Evolutionary conservation across 2,329 filamentous ascomycete species (phyloP).

Genomic region (Claviceps paspali): DNA sequence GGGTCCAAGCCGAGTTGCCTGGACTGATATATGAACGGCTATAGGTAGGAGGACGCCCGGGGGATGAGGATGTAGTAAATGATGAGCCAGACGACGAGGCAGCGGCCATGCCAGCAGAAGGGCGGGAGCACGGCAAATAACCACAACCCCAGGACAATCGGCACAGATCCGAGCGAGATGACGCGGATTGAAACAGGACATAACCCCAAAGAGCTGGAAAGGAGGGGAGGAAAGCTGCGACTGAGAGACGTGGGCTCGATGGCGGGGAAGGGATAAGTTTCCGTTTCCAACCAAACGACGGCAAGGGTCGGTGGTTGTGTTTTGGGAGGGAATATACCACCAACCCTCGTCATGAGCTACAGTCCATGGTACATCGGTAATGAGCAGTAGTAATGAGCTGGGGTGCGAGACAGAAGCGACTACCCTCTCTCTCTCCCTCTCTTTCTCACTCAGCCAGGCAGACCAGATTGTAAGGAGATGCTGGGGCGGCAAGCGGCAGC

Average conservation of each 20-base stretch:
- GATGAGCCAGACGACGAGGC: conserved; percentile 31
- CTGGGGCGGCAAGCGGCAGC: too few relatives aligned
- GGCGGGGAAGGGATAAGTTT: not conserved
- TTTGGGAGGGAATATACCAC: conserved; percentile 1
- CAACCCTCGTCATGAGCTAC: not conserved
- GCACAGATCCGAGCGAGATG: not conserved
- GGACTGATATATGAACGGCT: conserved; percentile 27
- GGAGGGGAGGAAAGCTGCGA: not conserved
- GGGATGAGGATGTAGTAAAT: conserved; percentile 30
- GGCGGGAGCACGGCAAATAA: not conserved
- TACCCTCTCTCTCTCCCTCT: too few relatives aligned
- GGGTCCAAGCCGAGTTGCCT: conserved; percentile 30
- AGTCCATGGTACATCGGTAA: too few relatives aligned
- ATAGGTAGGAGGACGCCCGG: conserved; percentile 26
- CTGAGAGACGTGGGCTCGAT: not conserved
- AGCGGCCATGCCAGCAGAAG: conserved; percentile 18
- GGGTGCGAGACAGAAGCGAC: too few relatives aligned
- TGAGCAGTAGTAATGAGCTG: too few relatives aligned
- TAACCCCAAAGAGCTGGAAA: not conserved
- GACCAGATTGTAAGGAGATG: too few relatives aligned
- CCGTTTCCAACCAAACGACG: not conserved
- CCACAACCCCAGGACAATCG: not conserved
- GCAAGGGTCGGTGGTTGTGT: not conserved
- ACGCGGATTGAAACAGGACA: not conserved
- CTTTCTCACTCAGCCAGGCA: too few relatives aligned